These are phyloP conservation scores for Colletotrichum melonis DNA, from an alignment of 2,329 filamentous ascomycete genomes.

Conservation along the genomic window DNA sequence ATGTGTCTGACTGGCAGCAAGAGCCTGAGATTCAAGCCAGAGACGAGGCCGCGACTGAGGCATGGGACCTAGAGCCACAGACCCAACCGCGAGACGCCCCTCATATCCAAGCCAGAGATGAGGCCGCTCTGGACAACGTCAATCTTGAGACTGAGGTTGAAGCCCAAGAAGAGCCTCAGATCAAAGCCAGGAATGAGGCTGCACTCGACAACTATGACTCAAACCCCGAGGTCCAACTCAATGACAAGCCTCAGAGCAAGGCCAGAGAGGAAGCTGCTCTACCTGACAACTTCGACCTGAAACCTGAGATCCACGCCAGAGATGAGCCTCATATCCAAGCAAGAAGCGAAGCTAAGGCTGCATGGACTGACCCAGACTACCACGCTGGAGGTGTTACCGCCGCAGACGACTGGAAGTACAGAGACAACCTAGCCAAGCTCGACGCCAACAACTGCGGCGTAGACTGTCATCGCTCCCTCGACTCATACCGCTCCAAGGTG, in stretches of 20 bases:
- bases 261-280: neutral
- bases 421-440: slow-evolving; percentile 5
- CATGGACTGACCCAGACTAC: neutral
- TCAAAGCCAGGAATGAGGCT: neutral
- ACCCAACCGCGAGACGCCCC: neutral
- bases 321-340: neutral
- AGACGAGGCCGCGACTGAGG: neutral
- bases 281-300: neutral
- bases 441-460: neutral
- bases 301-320: neutral
- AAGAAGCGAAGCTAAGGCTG: neutral
- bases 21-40: neutral
- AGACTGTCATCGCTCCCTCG: neutral
- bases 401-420: neutral
- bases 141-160: neutral
- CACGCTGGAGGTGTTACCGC: neutral
- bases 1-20: neutral
- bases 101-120: neutral
- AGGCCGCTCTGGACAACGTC: neutral
- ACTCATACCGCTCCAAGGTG: neutral
- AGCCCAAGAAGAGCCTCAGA: neutral
- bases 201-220: neutral
- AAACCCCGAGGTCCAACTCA: neutral
- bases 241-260: neutral
- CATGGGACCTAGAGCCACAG: neutral